Base-by-base conservation (phyloP, 1,139 yeast species). In the Kazachstania sp. region DNA sequence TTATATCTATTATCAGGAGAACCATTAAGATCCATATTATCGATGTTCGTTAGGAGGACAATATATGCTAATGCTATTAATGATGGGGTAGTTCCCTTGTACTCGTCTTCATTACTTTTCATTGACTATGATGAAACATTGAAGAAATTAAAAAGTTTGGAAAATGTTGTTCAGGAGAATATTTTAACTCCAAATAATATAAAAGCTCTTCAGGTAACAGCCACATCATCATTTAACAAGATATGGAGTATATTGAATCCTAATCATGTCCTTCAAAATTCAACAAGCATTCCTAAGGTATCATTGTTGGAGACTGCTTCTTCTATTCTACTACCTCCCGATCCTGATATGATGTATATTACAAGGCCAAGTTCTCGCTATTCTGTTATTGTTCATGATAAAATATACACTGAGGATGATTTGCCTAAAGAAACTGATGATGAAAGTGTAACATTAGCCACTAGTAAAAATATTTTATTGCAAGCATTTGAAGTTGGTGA, bases 31-130 rank as follows among this genome's bases (percentile, higher is more conserved):
- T 73, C 69, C 37, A 75, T 84, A 1, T 70, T 92, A 47, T 73
- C 76, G 47, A 68, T 68, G 54, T 92, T 92, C 63, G 69, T 69
- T 44, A 72, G 85, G 49, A 71, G 97, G 55, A 69, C 72, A 0
- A 45, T 65, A 1, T 70, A 70, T 53, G 71, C 71, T 7, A 70
- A 70, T 55, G 70, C 71, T 8, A 55, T 67, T 2, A 64, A 70
- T 51, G 96, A 87, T 64, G 98, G 98, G 0, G 88, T 92, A 46
- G 98, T 92, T 0, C 98, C 98, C 0, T 70, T 92, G 50, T 72
- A 97, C 48, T 88, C 98, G 0, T 79, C 95, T 0, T 85, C 96
- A 0, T 67, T 92, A 47, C 67, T 92, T 28, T 92, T 81, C 59
- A 66, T 92, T 20, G 96, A 72, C 62, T 84, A 83, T 75, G 72